These are phyloP conservation scores for Hygrophila difformis DNA, from an alignment of 257 asterid species.

Conservation along the genomic window DNA sequence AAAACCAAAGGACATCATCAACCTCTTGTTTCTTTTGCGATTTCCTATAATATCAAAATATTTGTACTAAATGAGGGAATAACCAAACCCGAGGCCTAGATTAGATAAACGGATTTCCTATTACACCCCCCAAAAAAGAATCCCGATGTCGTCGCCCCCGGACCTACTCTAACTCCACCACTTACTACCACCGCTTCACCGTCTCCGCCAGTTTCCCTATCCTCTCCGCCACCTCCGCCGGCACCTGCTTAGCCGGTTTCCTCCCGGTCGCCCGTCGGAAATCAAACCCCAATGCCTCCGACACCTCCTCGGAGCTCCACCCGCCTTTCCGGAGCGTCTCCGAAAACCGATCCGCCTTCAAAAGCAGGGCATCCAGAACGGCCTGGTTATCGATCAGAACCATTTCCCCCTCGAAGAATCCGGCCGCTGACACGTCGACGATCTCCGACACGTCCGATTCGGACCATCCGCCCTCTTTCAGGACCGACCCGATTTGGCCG, in stretches of 20 bases:
- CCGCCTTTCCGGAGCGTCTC: slow-evolving; percentile 76
- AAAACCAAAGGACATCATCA: not conserved
- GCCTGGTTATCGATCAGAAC: slow-evolving; percentile 76
- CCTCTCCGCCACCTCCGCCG: slow-evolving; percentile 66
- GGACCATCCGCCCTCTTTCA: slow-evolving; percentile 75
- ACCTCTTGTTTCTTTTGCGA: slow-evolving; percentile 20
- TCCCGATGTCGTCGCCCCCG: slow-evolving; percentile 42
- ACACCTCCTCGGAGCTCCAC: slow-evolving; percentile 96
- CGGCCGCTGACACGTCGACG: slow-evolving; percentile 64
- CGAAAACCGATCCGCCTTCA: slow-evolving; percentile 90
- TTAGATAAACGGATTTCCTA: slow-evolving; percentile 17
- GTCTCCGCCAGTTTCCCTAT: slow-evolving; percentile 82
- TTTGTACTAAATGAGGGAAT: not conserved
- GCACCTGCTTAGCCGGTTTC: slow-evolving; percentile 54
- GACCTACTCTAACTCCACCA: slow-evolving; percentile 19
- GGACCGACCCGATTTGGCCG: slow-evolving; percentile 61
- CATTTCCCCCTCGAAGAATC: slow-evolving; percentile 82
- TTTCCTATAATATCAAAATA: not conserved
- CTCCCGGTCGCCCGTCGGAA: slow-evolving; percentile 57
- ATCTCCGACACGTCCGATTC: slow-evolving; percentile 86
- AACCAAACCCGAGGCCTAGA: slow-evolving; percentile 41
- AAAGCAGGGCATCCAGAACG: slow-evolving; percentile 67
- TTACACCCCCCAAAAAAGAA: slow-evolving; percentile 24
- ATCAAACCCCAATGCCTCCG: slow-evolving; percentile 80
- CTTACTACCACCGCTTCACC: slow-evolving; percentile 51